phyloP scores from a whole-genome alignment of 2,329 filamentous ascomycete genomes.

The Emergomyces pasteurianus region DNA sequence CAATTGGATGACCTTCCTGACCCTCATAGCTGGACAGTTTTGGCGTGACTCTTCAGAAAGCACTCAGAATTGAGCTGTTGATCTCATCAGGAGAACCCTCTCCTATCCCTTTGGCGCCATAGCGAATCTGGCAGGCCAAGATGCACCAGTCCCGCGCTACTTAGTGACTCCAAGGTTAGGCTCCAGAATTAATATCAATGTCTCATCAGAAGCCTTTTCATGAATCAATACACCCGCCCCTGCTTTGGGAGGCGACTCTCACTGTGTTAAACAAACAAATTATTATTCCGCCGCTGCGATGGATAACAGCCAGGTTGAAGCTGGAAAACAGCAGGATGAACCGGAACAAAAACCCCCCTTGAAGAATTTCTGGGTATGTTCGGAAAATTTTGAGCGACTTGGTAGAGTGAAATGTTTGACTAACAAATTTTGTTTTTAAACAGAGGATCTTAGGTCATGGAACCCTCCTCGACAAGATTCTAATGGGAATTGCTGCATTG shows the following conservation, averaged over 20 bases:
- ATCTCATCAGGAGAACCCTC: too few relatives aligned
- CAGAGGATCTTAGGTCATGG: conserved; percentile 17
- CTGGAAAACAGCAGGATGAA: conserved; percentile 2
- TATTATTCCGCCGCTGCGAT: not conserved
- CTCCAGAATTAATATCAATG: not conserved
- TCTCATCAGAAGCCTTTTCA: not conserved
- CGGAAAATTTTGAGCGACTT: too few relatives aligned
- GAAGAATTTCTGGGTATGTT: conserved; percentile 17
- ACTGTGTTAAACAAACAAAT: not conserved
- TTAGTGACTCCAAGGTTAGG: not conserved
- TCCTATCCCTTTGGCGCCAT: too few relatives aligned
- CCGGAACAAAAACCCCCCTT: conserved; percentile 12
- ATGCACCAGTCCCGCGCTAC: not conserved
- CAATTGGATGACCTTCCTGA: too few relatives aligned
- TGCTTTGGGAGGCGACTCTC: not conserved
- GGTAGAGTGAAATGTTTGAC: not conserved
- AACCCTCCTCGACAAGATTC: conserved; percentile 10
- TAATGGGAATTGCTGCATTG: conserved; percentile 13
- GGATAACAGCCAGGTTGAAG: not conserved
- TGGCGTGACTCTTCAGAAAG: too few relatives aligned
- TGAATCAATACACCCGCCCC: not conserved
- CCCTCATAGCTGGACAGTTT: too few relatives aligned
- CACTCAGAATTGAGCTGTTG: too few relatives aligned
- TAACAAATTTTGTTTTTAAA: not conserved
- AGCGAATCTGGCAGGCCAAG: too few relatives aligned